phyloP scores from a whole-genome alignment of 257 asterid genomes.

The Petunia secreta region DNA sequence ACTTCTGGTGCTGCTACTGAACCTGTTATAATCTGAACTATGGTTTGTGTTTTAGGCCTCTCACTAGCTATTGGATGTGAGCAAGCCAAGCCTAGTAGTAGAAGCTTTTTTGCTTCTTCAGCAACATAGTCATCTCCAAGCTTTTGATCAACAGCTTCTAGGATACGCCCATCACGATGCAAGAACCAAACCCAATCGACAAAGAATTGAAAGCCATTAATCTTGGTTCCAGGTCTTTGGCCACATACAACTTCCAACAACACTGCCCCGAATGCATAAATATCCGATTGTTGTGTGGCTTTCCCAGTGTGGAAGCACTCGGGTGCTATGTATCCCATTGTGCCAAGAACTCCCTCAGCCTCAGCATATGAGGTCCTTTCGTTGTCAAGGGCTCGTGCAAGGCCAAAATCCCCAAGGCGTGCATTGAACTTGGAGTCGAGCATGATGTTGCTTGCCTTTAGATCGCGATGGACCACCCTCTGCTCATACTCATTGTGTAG shows the following conservation, averaged over 20 bases:
- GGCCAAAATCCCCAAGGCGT: conserved; percentile 93
- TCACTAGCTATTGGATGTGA: conserved; percentile 69
- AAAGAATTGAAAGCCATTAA: conserved; percentile 52
- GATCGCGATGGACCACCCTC: conserved; percentile 80
- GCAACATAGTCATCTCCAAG: conserved; percentile 50
- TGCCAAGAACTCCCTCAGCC: conserved; percentile 81
- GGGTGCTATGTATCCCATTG: conserved; percentile 91
- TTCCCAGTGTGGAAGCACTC: conserved; percentile 91
- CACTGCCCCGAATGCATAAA: conserved; percentile 84
- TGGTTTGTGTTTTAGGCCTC: conserved; percentile 63
- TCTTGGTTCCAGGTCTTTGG: conserved; percentile 65
- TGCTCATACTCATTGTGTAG: conserved; percentile 89
- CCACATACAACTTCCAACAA: conserved; percentile 76
- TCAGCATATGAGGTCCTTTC: conserved; percentile 79
- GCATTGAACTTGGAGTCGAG: conserved; percentile 79
- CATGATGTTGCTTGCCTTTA: conserved; percentile 93
- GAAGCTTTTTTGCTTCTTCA: conserved; percentile 70
- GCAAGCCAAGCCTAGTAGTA: conserved; percentile 78
- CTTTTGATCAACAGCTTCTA: conserved; percentile 71
- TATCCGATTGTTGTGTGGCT: conserved; percentile 81
- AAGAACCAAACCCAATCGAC: conserved; percentile 91
- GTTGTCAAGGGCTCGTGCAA: conserved; percentile 82
- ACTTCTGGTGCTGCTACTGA: conserved; percentile 59
- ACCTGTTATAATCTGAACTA: conserved; percentile 68
- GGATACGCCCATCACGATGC: conserved; percentile 64